Base-by-base conservation (phyloP, 352 stramenopile genomes). In the Phytophthora nicotianae region DNA sequence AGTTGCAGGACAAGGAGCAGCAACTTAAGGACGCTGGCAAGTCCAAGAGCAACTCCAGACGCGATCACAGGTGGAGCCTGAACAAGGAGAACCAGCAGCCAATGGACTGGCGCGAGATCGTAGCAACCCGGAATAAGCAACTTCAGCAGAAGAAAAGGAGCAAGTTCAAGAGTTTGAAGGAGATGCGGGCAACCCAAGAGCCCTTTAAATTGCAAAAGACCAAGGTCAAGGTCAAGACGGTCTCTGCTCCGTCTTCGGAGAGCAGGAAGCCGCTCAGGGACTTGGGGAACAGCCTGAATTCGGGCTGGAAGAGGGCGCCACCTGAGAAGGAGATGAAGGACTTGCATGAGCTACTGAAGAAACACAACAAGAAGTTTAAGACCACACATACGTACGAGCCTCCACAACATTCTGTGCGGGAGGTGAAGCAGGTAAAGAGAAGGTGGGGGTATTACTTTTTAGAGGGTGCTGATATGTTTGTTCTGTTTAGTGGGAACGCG, bases 311-410 rank as follows among this genome's bases (percentile, higher is more conserved):
- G 46, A 45, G 42, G 29, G 38, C 45, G 21, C 5, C 21, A 16
- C 20, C 23, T 37, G 42, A 57, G 16, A 66, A 75, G 19, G 72
- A 87, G 41, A 72, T 89, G 24, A 66, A 87, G 52, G 67, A 80
- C 19, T 57, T 92, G 32, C 58, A 90, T 41, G 72, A 72, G 56
- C 62, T 92, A 20, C 57, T 94, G 24, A 75, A 75, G 40, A 70
- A 72, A 33, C 85, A 94, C 60, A 94, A 94, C 66, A 91, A 90
- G 65, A 89, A 89, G 48, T 88, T 92, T 56, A 91, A 90, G 66
- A 69, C 65, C 4, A 47, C 32, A 19, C 83, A 92, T 55, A 90
- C 79, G 40, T 94, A 92, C 56, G 83, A 94, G 49, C 85, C 85
- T 16, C 78, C 74, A n/a, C 74, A 88, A 21, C 85, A 94, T 62